Conservation (phyloP, 1,284 basidiomycete genomes). For the Trametes polyzona region DNA sequence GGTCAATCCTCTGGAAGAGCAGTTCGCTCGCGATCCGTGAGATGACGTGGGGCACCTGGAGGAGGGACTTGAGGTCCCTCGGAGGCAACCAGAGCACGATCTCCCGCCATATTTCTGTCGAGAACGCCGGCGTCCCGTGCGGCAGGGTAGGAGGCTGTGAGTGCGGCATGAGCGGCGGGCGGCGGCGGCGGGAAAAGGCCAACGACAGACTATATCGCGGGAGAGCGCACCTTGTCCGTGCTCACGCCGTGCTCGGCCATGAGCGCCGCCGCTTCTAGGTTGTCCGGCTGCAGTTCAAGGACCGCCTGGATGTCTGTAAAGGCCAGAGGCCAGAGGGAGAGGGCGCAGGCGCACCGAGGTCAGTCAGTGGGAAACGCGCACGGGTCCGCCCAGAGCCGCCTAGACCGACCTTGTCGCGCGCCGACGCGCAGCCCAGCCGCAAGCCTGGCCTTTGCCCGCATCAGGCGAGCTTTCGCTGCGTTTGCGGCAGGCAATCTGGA, state of each 20-base stretch:
- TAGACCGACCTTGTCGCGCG: constrained; percentile 62
- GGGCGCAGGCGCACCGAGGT: background rate
- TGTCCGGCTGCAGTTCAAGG: constrained; percentile 64
- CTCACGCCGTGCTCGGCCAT: constrained; percentile 45
- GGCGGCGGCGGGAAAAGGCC: constrained; percentile 4
- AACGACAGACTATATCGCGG: constrained; percentile 10
- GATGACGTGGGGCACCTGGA: constrained; percentile 66
- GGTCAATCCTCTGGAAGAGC: constrained; percentile 64
- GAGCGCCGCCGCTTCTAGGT: constrained; percentile 65
- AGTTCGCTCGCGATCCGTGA: constrained; percentile 71
- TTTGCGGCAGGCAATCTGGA: constrained; percentile 55
- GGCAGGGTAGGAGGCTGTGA: constrained; percentile 24
- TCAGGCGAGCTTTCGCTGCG: constrained; percentile 60
- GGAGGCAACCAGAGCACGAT: constrained; percentile 64
- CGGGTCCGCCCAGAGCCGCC: constrained; percentile 28
- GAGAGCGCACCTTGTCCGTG: constrained; percentile 33
- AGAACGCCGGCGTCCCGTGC: constrained; percentile 48
- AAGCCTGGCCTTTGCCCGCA: constrained; percentile 66
- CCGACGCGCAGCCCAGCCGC: constrained; percentile 60
- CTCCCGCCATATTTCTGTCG: constrained; percentile 72
- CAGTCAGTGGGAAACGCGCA: constrained; percentile 18
- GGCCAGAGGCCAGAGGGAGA: constrained; percentile 24
- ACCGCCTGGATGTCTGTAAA: constrained; percentile 65
- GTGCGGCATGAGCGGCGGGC: constrained; percentile 16
- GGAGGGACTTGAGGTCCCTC: constrained; percentile 65